A percentile compares a stretch with the other conserved stretches of the same genome.
Conservation (phyloP, 176 grass and related monocot species). For the Calamus simplicifolius region DNA sequence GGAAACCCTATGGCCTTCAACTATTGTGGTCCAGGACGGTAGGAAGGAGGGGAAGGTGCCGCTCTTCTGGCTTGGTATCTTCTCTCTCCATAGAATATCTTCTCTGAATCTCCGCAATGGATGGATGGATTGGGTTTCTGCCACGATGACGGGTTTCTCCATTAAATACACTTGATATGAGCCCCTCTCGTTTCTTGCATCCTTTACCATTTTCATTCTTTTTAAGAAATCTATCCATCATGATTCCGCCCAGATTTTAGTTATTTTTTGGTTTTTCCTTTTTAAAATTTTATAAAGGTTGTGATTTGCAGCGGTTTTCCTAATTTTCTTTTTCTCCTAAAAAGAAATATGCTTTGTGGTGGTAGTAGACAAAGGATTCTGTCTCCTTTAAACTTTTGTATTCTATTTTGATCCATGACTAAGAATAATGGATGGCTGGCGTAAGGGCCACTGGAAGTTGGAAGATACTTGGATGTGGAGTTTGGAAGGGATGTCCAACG, state of each 20-base stretch:
- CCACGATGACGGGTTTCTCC: slow-evolving; percentile 10
- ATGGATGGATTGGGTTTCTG: slow-evolving; percentile 4
- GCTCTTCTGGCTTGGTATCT: slow-evolving; percentile 12
- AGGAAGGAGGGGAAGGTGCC: not conserved
- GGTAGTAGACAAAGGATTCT: too few species aligned
- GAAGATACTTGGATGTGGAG: too few species aligned
- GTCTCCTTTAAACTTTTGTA: too few species aligned
- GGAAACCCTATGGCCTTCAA: not conserved
- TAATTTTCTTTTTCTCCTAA: slow-evolving; percentile 25
- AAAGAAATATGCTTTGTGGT: too few species aligned
- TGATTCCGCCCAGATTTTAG: not conserved
- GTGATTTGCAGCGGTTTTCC: slow-evolving; percentile 37
- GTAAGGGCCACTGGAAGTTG: too few species aligned
- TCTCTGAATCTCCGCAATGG: not conserved
- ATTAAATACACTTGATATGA: slow-evolving; percentile 23
- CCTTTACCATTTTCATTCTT: too few species aligned
- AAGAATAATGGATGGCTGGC: too few species aligned
- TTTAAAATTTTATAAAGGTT: slow-evolving; percentile 38
- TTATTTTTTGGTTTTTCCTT: not conserved
- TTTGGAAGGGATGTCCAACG: too few species aligned
- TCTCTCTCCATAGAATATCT: not conserved
- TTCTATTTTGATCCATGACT: too few species aligned
- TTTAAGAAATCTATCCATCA: not conserved
- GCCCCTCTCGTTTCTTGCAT: not conserved
- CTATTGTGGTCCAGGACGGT: not conserved